Evolutionary conservation across 805 yeast species (phyloP), one percentile per base, ranked within the genome.

Genomic region (Wickerhamomyces silvicola): DNA sequence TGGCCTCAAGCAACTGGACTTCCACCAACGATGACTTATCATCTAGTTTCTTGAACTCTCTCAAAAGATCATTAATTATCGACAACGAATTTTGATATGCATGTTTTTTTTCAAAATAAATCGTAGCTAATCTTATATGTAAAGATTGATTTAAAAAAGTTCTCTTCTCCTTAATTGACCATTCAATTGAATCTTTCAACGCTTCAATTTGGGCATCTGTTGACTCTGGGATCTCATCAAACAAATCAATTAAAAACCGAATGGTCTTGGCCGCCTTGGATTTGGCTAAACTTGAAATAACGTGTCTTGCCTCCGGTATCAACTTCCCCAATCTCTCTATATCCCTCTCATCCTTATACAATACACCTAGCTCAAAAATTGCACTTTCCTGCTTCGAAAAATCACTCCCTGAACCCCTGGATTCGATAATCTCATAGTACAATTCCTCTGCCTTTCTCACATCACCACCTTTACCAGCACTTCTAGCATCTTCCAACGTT

Each of bases 11-110:
- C 43, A 92, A 65, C 60, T 92, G 97, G 22, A 92, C 96, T 57
- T 92, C 98, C 10, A 92, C 95, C 33, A 92, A 72, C 20, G 95
- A 85, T 32, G 92, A 80, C 59, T 92, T 92, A 60, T 92, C 99
- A 57, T 92, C 99, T 44, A 92, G 69, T 54, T 85, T 82, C 62
- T 90, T 92, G 57, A 90, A 85, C 57, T 92, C 97, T 43, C 70
- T 69, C 45, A 90, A 68, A 46, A 92, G 68, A 11, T 69, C 69
- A 39, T 78, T 75, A 41, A 88, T 82, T 39, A 87, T 72, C 30
- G 72, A 66, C 29, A 92, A 63, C 4, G 96, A 79, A 28, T 76
- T 82, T 41, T 75, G 75, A 59, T 75, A 83, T 15, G 66, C 62
- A 33, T 62, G 63, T 35, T 69, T 68, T 52, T 78, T 79, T 37